These are phyloP conservation scores for Gliomastix tumulicola DNA, from an alignment of 2,329 filamentous ascomycete species.

Conservation along the genomic window DNA sequence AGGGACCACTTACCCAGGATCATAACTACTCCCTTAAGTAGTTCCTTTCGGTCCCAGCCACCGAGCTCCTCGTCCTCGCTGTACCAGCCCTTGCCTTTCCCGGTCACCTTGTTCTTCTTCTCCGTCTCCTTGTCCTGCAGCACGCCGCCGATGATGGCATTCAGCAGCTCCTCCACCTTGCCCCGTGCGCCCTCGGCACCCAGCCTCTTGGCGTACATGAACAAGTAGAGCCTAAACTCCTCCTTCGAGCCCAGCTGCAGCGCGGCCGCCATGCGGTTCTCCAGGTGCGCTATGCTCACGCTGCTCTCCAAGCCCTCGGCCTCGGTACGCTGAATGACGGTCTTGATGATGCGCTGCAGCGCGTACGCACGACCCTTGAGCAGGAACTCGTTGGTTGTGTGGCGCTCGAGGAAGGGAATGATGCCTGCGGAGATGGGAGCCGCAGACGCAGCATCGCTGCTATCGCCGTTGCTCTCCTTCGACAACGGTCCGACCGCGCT, in stretches of 20 bases:
- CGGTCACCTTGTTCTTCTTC: slow-evolving; percentile 32
- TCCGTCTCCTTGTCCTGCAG: slow-evolving; percentile 49
- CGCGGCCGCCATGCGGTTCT: slow-evolving; percentile 88
- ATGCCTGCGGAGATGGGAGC: slow-evolving; percentile 76
- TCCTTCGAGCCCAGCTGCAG: slow-evolving; percentile 78
- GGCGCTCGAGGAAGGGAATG: slow-evolving; percentile 86
- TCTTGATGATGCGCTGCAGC: slow-evolving; percentile 85
- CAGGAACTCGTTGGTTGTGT: slow-evolving; percentile 88
- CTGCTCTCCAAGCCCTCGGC: slow-evolving; percentile 88
- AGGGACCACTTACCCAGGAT: slow-evolving; percentile 67
- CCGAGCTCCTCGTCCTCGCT: slow-evolving; percentile 67
- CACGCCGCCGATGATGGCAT: slow-evolving; percentile 70
- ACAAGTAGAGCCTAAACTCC: slow-evolving; percentile 90
- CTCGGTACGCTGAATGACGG: slow-evolving; percentile 78
- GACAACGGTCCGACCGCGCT: slow-evolving; percentile 55
- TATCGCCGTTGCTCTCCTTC: slow-evolving; percentile 34
- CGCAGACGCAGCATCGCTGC: slow-evolving; percentile 37
- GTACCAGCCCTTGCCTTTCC: slow-evolving; percentile 55
- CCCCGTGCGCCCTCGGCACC: slow-evolving; percentile 79
- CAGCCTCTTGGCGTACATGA: slow-evolving; percentile 95
- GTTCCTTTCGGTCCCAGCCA: slow-evolving; percentile 82
- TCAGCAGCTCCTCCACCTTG: slow-evolving; percentile 90
- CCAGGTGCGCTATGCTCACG: slow-evolving; percentile 88
- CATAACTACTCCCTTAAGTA: slow-evolving; percentile 85
- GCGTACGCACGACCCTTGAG: slow-evolving; percentile 89